phyloP scores from a whole-genome alignment of 2,329 filamentous ascomycete genomes.

The Phialophora tarda region DNA sequence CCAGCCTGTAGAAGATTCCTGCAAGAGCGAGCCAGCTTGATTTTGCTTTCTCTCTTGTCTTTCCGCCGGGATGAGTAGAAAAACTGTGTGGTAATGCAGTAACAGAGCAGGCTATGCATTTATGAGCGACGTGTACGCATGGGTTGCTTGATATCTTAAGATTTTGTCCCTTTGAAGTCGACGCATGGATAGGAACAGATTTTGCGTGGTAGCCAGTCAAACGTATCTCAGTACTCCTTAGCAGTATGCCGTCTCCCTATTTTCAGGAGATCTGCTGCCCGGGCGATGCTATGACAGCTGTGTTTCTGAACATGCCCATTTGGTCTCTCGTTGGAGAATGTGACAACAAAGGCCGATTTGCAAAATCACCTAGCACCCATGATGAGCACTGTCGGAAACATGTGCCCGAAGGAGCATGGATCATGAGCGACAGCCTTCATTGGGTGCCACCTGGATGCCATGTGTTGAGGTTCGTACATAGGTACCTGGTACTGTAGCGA shows the following conservation, averaged over 20 bases:
- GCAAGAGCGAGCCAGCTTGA: not conserved
- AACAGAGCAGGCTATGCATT: not conserved
- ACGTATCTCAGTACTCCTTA: not conserved
- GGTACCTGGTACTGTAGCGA: no score
- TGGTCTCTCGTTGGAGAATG: not conserved
- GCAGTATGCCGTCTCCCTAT: not conserved
- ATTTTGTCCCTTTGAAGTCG: not conserved
- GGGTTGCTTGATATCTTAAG: not conserved
- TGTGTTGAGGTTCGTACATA: not conserved
- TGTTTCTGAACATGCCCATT: not conserved
- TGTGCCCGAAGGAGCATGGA: not conserved
- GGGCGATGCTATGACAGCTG: not conserved
- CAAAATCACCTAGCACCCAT: not conserved
- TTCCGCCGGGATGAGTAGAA: not conserved
- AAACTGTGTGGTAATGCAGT: not conserved
- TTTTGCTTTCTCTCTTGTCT: not conserved
- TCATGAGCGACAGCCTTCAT: not conserved
- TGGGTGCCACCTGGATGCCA: not conserved
- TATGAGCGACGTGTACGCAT: not conserved
- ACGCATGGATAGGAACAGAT: not conserved
- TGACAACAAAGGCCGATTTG: not conserved
- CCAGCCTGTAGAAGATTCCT: not conserved
- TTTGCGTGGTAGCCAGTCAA: not conserved
- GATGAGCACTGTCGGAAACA: not conserved
- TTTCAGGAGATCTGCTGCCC: not conserved